A percentile compares a stretch with the other conserved stretches of the same genome.
These are phyloP conservation scores for Irpex sp. DNA, from an alignment of 1,284 basidiomycete genomes.

Conservation along the genomic window DNA sequence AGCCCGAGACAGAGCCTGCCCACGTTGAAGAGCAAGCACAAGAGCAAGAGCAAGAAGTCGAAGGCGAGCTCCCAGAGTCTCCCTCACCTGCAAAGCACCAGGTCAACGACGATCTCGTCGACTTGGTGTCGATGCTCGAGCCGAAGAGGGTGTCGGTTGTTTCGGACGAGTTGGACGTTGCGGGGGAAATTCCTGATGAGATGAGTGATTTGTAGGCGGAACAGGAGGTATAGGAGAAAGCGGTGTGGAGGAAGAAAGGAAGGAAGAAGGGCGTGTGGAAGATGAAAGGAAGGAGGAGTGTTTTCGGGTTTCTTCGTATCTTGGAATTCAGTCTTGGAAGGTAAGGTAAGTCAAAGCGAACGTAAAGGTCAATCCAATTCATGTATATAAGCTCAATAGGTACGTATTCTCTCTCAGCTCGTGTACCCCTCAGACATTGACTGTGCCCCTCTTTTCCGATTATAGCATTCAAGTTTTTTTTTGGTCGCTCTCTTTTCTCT, in stretches of 20 bases:
- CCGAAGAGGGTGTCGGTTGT: slow-evolving; percentile 32
- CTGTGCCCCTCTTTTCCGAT: no score
- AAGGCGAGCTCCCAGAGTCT: slow-evolving; percentile 2
- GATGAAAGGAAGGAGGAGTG: no score
- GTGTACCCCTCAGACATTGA: no score
- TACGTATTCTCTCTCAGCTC: neutral
- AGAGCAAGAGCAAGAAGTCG: neutral
- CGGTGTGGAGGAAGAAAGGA: no score
- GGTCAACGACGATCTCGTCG: slow-evolving; percentile 44
- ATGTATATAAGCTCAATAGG: neutral
- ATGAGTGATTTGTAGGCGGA: slow-evolving; percentile 11
- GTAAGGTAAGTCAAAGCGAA: neutral
- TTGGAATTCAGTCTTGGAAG: neutral
- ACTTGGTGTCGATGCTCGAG: slow-evolving; percentile 65
- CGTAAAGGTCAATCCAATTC: neutral
- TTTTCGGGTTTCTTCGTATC: no score
- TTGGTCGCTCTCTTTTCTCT: no score
- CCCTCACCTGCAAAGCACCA: slow-evolving; percentile 12
- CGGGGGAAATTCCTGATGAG: slow-evolving; percentile 32
- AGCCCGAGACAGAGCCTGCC: neutral
- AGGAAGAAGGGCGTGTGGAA: no score
- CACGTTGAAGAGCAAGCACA: neutral
- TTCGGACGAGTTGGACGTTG: slow-evolving; percentile 22
- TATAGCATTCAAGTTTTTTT: no score
- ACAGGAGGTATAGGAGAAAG: no score